These are phyloP conservation scores for Parathielavia hyrcaniae DNA, from an alignment of 495 filamentous ascomycete genomes.

Conservation along the genomic window DNA sequence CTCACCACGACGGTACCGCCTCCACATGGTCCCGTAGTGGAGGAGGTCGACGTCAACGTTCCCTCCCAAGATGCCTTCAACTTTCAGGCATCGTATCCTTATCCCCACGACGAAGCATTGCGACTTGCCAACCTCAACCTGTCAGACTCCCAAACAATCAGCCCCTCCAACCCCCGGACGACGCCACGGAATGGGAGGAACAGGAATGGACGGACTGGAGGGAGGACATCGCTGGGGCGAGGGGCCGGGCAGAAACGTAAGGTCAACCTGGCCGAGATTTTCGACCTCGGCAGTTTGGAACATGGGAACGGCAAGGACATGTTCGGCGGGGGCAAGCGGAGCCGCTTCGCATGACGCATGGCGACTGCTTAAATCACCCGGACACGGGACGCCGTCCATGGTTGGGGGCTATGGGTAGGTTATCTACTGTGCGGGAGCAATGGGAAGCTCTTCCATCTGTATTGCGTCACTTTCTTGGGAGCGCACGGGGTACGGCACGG, in stretches of 20 bases:
- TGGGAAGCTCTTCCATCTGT: constrained; percentile 7
- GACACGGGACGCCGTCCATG: not conserved
- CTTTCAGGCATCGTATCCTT: constrained; percentile 62
- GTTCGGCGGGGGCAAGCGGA: constrained; percentile 63
- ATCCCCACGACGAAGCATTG: constrained; percentile 64
- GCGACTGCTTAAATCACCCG: not conserved
- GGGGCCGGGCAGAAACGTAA: constrained; percentile 74
- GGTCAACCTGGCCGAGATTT: constrained; percentile 70
- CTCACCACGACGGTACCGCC: constrained; percentile 14
- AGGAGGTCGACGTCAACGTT: constrained; percentile 33
- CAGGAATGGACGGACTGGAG: constrained; percentile 32
- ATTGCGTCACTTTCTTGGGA: constrained; percentile 17
- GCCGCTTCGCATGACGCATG: constrained; percentile 53
- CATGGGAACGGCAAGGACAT: constrained; percentile 54
- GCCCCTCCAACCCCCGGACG: constrained; percentile 25
- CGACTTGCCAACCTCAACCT: constrained; percentile 48
- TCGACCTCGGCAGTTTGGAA: constrained; percentile 64
- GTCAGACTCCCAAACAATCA: constrained; percentile 37
- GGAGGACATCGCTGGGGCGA: constrained; percentile 46
- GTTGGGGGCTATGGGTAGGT: not conserved
- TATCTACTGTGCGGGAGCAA: constrained; percentile 7
- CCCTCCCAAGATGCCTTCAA: constrained; percentile 54
- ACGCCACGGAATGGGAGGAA: constrained; percentile 45
- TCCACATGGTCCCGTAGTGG: constrained; percentile 26
- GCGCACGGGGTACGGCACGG: constrained; percentile 16